Evolutionary conservation across 345 rosid species (phyloP), one percentile per base, ranked within the genome.

Genomic region (Salix purpurea): DNA sequence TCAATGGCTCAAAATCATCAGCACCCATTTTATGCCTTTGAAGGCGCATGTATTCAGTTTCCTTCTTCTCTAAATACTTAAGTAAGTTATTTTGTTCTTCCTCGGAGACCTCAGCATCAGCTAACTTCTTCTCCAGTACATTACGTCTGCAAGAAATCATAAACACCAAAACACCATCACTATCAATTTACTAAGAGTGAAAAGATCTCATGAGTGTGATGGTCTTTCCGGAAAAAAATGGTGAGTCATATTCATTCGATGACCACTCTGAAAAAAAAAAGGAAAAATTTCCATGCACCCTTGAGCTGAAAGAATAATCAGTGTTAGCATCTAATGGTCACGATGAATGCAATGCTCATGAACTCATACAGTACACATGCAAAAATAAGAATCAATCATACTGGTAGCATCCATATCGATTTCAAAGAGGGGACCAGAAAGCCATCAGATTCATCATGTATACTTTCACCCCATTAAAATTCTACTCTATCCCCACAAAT

Each of bases 21-120:
- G 97, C 90, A 52, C 97, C 98, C 98, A 95, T 95, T 84, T 95
- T 95, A 88, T 93, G 99, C 84, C 98, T 89, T 82, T 90, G 98
- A 67, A 91, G 89, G 26, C 97, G 98, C 99, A 95, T 93, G 85
- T 90, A 95, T 80, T 95, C 99, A 56, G 93, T 91, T 88, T 95
- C 99, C 82, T 91, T 93, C 89, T 90, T 91, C 88, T 96, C 99
- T 77, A 96, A 83, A 87, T 88, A 85, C 84, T 93, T 88, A 10
- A 96, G 83, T 68, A 96, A 82, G 87, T 88, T 93, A 83, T 70
- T 91, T 80, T 96, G 99, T 84, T 96, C 99, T 88, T 96, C 99
- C 78, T 90, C 94, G 13, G 99, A 80, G 65, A 96, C 98, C 74
- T 95, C 97, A 65, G 99, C 94, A 89, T 94, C 99, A 84, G 96